Percentiles rank a stretch among this genome's conserved stretches.
Evolutionary conservation across 2,329 filamentous ascomycete genomes (phyloP).

Genomic region (Aspergillus cejpii): DNA sequence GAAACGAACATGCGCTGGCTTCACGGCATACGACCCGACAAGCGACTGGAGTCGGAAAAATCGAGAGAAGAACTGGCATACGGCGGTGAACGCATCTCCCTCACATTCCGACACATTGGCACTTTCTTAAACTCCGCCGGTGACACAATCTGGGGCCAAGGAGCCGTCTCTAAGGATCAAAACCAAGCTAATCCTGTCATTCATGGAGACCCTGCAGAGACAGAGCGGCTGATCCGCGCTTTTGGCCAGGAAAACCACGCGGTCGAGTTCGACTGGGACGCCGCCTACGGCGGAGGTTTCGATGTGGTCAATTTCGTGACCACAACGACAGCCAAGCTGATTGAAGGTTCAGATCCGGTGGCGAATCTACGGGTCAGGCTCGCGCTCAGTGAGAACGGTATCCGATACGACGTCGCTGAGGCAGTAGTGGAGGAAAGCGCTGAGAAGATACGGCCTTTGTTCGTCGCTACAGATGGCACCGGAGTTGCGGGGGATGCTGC

Average conservation of each 20-base stretch:
- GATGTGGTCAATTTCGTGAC: constrained; percentile 59
- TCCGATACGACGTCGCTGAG: constrained; percentile 28
- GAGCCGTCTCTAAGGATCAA: constrained; percentile 63
- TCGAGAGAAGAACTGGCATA: constrained; percentile 63
- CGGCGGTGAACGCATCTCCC: constrained; percentile 71
- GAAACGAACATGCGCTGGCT: constrained; percentile 80
- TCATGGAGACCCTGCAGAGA: constrained; percentile 61
- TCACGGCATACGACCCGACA: constrained; percentile 86
- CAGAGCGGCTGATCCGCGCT: constrained; percentile 60
- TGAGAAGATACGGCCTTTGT: constrained; percentile 18
- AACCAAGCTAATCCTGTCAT: constrained; percentile 57
- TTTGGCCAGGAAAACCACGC: constrained; percentile 82
- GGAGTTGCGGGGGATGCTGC: constrained; percentile 26
- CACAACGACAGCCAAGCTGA: constrained; percentile 26
- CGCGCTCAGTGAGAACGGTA: constrained; percentile 34
- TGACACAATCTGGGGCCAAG: constrained; percentile 80
- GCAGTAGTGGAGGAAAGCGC: neutral
- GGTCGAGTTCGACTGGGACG: constrained; percentile 64
- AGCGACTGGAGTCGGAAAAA: constrained; percentile 63
- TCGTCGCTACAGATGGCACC: constrained; percentile 25
- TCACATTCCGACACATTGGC: constrained; percentile 84
- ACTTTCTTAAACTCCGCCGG: constrained; percentile 68
- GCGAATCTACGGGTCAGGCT: constrained; percentile 37
- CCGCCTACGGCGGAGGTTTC: constrained; percentile 70
- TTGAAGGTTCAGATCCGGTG: constrained; percentile 28